phyloP scores from a whole-genome alignment of 768 basidiomycete genomes.

The Tricholoma terreum region DNA sequence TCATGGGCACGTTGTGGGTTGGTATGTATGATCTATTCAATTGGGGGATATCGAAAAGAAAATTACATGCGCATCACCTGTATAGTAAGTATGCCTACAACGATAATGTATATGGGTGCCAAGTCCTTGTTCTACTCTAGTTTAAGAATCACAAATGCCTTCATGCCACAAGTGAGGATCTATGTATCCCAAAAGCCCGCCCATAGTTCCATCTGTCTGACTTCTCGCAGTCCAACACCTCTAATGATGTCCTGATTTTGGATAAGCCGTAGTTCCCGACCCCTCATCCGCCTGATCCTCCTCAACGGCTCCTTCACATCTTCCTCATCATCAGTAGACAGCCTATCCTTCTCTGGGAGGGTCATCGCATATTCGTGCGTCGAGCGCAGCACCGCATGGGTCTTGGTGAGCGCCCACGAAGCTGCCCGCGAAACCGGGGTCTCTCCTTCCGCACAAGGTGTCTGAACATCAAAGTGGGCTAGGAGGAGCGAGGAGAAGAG shows the following conservation, averaged over 20 bases:
- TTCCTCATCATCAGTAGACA: conserved; percentile 72
- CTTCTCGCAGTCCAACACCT: conserved; percentile 30
- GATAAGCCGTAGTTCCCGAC: conserved; percentile 81
- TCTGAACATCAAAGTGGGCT: conserved; percentile 59
- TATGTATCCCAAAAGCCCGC: conserved; percentile 39
- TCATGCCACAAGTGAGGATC: not conserved
- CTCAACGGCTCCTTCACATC: conserved; percentile 65
- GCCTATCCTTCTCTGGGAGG: conserved; percentile 58
- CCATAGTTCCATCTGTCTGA: conserved; percentile 41
- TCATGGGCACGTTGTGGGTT: no score
- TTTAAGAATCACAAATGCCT: not conserved
- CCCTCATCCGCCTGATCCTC: conserved; percentile 70
- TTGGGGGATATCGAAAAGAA: no score
- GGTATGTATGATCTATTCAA: no score
- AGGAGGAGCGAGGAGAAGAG: conserved; percentile 92
- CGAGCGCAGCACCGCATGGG: conserved; percentile 63
- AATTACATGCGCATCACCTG: not conserved
- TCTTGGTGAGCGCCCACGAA: conserved; percentile 68
- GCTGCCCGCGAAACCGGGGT: conserved; percentile 56
- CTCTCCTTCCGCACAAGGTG: not conserved
- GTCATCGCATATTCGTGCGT: conserved; percentile 57
- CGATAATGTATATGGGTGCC: not conserved
- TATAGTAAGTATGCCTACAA: not conserved
- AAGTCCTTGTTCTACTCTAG: not conserved
- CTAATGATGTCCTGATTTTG: conserved; percentile 72